Evolutionary conservation across 2,329 filamentous ascomycete species (phyloP), one percentile per base, ranked within the genome.

Genomic region (Chaetothyriales sp.): DNA sequence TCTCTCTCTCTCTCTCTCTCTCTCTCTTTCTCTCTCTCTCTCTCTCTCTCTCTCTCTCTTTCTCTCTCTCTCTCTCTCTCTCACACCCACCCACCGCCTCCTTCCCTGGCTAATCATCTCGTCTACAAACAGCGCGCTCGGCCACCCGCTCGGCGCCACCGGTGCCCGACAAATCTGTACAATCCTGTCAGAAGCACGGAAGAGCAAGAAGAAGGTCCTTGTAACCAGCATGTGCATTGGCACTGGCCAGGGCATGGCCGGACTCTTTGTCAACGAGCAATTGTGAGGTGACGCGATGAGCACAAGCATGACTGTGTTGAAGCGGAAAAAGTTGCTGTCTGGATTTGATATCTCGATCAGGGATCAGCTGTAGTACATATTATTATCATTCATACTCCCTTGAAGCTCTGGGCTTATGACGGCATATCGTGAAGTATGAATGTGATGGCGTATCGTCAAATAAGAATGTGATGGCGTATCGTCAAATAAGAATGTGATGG

Each of bases 111-210:
- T 40, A 15, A 40, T 15, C 2, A 15, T 40, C 33, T 40, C 15
- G 33, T 40, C 13, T 15, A 40, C 9, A 40, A 40, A 40, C 33
- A 40, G 33, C 67, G 90, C 90, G 6, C 70, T 95, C 29, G 90
- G 90, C 2, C 90, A 95, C 67, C 90, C 90, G 1, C 75, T 95
- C 2, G 90, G 90, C 10, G 89, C 89, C 4, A 95, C 90, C 1
- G 88, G 88, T 15, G 88, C 86, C 15, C 75, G 90, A 58, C 85
- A 95, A 78, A 88, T 97, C 59, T 88, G 92, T 55, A 97, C 92
- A 0, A 86, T 90, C 18, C 68, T 95, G 64, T 89, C 85, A 64
- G 89, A 95, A 76, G 81, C 83, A 62, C 77, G 87, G 64, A 79
- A 86, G 64, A 82, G 81, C 56, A 87, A 88, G 77, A 90, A 90